Evolutionary conservation across 1,139 yeast species (phyloP).

Genomic region (Zygoascus hellenicus): DNA sequence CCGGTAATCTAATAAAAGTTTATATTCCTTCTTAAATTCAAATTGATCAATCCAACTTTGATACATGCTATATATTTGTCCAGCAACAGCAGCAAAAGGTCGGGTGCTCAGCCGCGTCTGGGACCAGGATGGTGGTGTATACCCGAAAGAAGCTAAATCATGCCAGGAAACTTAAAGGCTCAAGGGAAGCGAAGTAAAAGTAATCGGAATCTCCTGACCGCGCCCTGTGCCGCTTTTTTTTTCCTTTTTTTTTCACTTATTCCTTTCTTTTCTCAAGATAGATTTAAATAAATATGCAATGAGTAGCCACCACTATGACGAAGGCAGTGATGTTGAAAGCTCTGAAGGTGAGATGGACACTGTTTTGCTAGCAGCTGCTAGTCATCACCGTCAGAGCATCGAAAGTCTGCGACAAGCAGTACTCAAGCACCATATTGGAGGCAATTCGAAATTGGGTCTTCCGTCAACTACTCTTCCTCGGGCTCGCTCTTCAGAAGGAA

Average conservation of each 20-base stretch:
- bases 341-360: constrained; percentile 3
- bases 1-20: too few species aligned
- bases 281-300: not conserved
- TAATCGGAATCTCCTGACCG: too few species aligned
- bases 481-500: constrained; percentile 12
- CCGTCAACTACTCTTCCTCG: constrained; percentile 7
- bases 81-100: too few species aligned
- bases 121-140: not conserved
- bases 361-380: not conserved
- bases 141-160: too few species aligned
- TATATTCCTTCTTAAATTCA: too few species aligned
- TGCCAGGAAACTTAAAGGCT: too few species aligned
- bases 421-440: not conserved
- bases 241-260: too few species aligned
- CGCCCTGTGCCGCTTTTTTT: too few species aligned
- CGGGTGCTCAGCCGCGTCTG: not conserved
- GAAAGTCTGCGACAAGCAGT: not conserved
- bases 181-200: too few species aligned
- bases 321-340: not conserved
- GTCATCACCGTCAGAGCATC: constrained; percentile 1
- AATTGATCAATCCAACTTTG: too few species aligned
- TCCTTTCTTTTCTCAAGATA: too few species aligned
- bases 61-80: too few species aligned
- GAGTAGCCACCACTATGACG: not conserved
- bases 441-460: not conserved